These are phyloP conservation scores for Jamesozyma piceae DNA, from an alignment of 805 yeast species.

Conservation along the genomic window DNA sequence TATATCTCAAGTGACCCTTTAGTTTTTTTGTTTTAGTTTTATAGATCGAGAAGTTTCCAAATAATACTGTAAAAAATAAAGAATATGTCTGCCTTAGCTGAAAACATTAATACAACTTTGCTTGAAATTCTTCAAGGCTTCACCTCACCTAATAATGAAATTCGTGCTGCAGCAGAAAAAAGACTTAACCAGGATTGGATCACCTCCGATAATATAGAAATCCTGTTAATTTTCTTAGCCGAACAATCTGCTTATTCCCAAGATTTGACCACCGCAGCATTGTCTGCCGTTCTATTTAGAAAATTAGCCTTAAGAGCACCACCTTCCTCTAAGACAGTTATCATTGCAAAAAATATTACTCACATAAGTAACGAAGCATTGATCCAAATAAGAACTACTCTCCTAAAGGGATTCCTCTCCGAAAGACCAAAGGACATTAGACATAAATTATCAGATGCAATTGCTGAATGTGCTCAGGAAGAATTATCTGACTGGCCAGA, in stretches of 20 bases:
- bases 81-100: constrained; percentile 43
- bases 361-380: constrained; percentile 50
- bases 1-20: too few species aligned
- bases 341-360: constrained; percentile 73
- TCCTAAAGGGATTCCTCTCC: constrained; percentile 64
- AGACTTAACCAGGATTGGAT: constrained; percentile 71
- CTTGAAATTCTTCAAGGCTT: constrained; percentile 52
- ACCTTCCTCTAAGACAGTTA: constrained; percentile 42
- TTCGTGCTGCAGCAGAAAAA: constrained; percentile 72
- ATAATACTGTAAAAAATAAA: too few species aligned
- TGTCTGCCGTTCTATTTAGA: constrained; percentile 83
- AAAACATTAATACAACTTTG: constrained; percentile 49
- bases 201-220: constrained; percentile 52
- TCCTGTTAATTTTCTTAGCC: constrained; percentile 67
- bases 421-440: constrained; percentile 69
- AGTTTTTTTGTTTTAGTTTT: too few species aligned
- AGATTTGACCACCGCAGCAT: constrained; percentile 52
- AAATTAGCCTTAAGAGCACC: constrained; percentile 78
- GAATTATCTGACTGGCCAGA: constrained; percentile 66
- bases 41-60: too few species aligned
- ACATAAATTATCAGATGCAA: constrained; percentile 88
- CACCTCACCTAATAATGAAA: constrained; percentile 66
- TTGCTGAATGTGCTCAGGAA: constrained; percentile 81
- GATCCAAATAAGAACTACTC: constrained; percentile 50
- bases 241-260: constrained; percentile 62